phyloP scores from a whole-genome alignment of 176 grass and related monocot species.

The Juncus inflexus region DNA sequence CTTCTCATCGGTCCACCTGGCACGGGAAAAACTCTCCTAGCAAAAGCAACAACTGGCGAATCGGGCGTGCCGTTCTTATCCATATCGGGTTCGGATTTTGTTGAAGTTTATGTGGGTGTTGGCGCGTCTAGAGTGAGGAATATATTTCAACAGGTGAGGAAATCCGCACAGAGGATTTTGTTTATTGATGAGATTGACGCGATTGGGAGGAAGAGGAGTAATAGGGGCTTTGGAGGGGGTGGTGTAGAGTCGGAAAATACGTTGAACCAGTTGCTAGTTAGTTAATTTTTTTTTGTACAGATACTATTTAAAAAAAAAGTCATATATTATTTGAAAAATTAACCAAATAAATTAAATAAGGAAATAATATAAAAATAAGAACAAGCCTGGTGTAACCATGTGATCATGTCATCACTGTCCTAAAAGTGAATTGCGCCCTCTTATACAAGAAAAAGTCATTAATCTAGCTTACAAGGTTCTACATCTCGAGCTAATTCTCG shows the following conservation, averaged over 20 bases:
- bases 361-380: no score
- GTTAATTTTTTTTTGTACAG: no score
- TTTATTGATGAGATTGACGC: constrained; percentile 98
- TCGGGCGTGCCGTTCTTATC: constrained; percentile 84
- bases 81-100: constrained; percentile 84
- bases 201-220: constrained; percentile 70
- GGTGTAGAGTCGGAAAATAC: constrained; percentile 79
- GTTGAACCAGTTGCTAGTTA: constrained; percentile 86
- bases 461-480: no score
- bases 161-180: constrained; percentile 78
- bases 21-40: constrained; percentile 91
- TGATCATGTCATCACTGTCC: no score
- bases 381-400: no score
- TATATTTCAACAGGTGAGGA: constrained; percentile 81
- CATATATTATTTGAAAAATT: no score
- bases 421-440: no score
- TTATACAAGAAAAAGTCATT: no score
- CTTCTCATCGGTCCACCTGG: constrained; percentile 83
- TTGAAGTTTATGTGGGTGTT: constrained; percentile 99
- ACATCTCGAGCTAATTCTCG: no score
- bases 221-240: constrained; percentile 55
- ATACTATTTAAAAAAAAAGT: no score
- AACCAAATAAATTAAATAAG: no score
- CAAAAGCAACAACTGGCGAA: constrained; percentile 91
- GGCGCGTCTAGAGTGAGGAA: constrained; percentile 80